Evolutionary conservation across 352 stramenopile genomes (phyloP).

Genomic region (Globisporangium echinulatum): DNA sequence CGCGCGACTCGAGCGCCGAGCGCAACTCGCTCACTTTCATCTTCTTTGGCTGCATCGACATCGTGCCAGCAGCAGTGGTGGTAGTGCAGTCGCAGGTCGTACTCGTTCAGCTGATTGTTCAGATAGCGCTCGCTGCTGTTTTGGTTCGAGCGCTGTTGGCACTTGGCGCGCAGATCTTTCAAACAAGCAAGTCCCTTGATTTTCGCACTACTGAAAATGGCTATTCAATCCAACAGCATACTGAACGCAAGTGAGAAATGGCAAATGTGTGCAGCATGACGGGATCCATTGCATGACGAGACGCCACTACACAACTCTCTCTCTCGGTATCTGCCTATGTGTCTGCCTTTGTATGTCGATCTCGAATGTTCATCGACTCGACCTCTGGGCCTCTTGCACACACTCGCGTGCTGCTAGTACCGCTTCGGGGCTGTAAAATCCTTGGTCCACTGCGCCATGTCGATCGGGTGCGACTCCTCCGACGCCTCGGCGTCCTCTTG

Average conservation of each 20-base stretch:
- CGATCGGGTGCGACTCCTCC: slow-evolving; percentile 95
- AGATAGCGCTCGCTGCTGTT: not conserved
- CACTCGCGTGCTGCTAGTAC: slow-evolving; percentile 29
- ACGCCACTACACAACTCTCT: too few species aligned
- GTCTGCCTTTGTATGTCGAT: not conserved
- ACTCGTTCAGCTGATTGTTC: not conserved
- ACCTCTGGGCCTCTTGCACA: not conserved
- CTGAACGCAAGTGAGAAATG: not conserved
- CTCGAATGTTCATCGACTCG: too few species aligned
- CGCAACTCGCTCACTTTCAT: slow-evolving; percentile 90
- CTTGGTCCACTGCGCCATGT: slow-evolving; percentile 98
- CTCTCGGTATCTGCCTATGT: not conserved
- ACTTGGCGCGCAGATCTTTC: slow-evolving; percentile 2
- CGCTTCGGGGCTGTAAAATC: slow-evolving; percentile 80
- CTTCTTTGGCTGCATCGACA: slow-evolving; percentile 85
- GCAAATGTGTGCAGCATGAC: not conserved
- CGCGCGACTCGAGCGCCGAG: slow-evolving; percentile 71
- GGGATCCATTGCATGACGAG: not conserved
- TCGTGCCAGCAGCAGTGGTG: slow-evolving; percentile 3
- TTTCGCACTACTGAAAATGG: not conserved
- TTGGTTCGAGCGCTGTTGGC: not conserved
- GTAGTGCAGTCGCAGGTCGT: too few species aligned
- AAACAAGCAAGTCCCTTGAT: not conserved
- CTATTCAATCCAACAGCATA: not conserved
- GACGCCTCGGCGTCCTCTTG: slow-evolving; percentile 93